A percentile compares a stretch with the other conserved stretches of the same genome.
Evolutionary conservation across 352 stramenopile genomes (phyloP).

Genomic region (Phytophthora quininea): DNA sequence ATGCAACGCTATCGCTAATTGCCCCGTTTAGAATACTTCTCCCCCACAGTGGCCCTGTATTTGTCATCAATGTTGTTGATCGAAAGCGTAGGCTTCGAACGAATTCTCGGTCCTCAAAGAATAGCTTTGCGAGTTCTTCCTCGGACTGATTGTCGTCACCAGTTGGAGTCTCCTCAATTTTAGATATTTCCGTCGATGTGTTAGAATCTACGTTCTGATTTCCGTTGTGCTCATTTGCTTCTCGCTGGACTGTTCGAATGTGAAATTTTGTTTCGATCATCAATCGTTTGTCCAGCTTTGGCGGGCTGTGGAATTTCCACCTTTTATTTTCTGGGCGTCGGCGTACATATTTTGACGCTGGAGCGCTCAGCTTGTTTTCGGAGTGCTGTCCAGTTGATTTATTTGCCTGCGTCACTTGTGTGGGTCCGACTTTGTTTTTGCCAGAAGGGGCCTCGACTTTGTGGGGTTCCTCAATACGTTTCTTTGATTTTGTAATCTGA

Average conservation of each 20-base stretch:
- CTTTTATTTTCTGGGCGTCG: slow-evolving; percentile 69
- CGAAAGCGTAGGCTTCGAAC: slow-evolving; percentile 73
- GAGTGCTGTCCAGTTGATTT: background rate
- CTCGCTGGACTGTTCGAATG: slow-evolving; percentile 29
- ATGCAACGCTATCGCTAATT: slow-evolving; percentile 87
- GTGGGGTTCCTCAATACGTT: background rate
- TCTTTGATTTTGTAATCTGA: slow-evolving; percentile 5
- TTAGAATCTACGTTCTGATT: slow-evolving; percentile 13
- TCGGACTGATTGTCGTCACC: slow-evolving; percentile 40
- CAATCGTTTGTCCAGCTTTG: slow-evolving; percentile 54
- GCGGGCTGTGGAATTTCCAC: slow-evolving; percentile 69
- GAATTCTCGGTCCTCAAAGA: slow-evolving; percentile 72
- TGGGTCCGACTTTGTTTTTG: background rate
- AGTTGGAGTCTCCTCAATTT: slow-evolving; percentile 25
- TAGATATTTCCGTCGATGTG: slow-evolving; percentile 22
- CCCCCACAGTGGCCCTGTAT: slow-evolving; percentile 93
- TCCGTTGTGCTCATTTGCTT: slow-evolving; percentile 14
- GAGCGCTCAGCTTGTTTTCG: background rate
- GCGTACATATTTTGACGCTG: slow-evolving; percentile 55
- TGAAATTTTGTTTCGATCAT: slow-evolving; percentile 33
- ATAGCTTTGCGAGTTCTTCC: slow-evolving; percentile 66
- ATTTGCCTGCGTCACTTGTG: slow-evolving; percentile 5
- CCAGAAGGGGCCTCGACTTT: no score
- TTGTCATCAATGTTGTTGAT: slow-evolving; percentile 76
- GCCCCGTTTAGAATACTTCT: slow-evolving; percentile 78